phyloP scores from a whole-genome alignment of 108 stramenopile species.

The Cylindrotheca closterium region DNA sequence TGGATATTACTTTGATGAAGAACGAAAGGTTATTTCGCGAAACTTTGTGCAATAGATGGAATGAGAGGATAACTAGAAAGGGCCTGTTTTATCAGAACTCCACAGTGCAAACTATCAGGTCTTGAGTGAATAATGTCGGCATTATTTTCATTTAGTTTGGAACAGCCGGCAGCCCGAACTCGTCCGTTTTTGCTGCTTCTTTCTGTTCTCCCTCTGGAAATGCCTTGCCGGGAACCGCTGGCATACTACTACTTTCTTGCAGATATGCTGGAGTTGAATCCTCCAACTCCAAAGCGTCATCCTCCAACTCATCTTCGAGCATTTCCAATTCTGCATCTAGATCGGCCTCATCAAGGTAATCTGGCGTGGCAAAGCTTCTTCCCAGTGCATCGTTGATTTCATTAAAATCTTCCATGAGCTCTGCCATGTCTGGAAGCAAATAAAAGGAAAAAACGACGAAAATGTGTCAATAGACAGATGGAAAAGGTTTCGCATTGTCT shows the following conservation, averaged over 20 bases:
- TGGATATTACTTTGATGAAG: constrained; percentile 72
- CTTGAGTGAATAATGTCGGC: too few species aligned
- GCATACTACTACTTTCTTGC: constrained; percentile 44
- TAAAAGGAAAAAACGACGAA: too few species aligned
- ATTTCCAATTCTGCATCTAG: constrained; percentile 96
- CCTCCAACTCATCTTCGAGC: constrained; percentile 93
- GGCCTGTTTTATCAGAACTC: too few species aligned
- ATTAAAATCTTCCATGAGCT: constrained; percentile 63
- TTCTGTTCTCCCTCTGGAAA: constrained; percentile 9
- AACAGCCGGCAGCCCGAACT: constrained; percentile 60
- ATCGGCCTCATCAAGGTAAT: constrained; percentile 96
- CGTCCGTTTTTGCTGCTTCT: constrained; percentile 35
- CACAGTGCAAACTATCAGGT: too few species aligned
- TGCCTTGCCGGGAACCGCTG: constrained; percentile 36
- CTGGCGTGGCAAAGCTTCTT: constrained; percentile 89
- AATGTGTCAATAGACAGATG: too few species aligned
- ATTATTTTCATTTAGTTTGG: constrained; percentile 35
- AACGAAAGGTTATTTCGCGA: constrained; percentile 48
- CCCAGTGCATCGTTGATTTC: constrained; percentile 97
- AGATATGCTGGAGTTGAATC: constrained; percentile 67
- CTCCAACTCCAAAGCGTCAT: constrained; percentile 46
- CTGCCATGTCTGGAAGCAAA: too few species aligned
- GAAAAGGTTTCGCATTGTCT: too few species aligned
- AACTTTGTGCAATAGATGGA: constrained; percentile 2
- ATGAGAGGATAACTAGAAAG: too few species aligned